Percentiles rank a stretch among this genome's conserved stretches.
These are phyloP conservation scores for Phlebopus sp. DNA, from an alignment of 1,284 basidiomycete genomes.

Conservation along the genomic window DNA sequence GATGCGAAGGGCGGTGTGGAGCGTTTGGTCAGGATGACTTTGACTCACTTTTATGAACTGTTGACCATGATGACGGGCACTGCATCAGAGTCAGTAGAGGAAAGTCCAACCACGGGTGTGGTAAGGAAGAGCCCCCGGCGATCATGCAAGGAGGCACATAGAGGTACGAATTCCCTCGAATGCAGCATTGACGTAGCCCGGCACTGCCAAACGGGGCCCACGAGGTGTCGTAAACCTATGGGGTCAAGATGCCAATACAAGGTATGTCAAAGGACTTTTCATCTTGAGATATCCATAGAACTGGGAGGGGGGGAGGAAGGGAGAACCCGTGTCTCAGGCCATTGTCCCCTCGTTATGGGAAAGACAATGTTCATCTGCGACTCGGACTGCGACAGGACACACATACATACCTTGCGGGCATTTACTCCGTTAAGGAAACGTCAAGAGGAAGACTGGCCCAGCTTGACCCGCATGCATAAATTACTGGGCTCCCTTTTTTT, in stretches of 20 bases:
- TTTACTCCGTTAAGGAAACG: constrained; percentile 19
- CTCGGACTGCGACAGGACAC: constrained; percentile 9
- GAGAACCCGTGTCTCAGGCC: constrained; percentile 17
- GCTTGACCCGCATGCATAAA: constrained; percentile 17
- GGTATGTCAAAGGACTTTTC: constrained; percentile 17
- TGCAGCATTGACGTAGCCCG: constrained; percentile 11
- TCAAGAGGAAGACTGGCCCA: constrained; percentile 4
- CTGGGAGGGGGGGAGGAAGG: constrained; percentile 4
- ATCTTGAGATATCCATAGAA: constrained; percentile 10
- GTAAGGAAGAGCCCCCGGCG: constrained; percentile 19
- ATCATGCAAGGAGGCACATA: constrained; percentile 12
- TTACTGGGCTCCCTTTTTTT: constrained; percentile 8
- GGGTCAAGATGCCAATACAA: constrained; percentile 9
- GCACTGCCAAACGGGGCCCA: constrained; percentile 10
- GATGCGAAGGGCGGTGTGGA: too few relatives aligned
- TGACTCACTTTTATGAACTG: too few relatives aligned
- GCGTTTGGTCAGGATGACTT: too few relatives aligned
- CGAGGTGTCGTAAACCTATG: constrained; percentile 15
- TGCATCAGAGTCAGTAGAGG: constrained; percentile 9
- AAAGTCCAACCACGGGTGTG: constrained; percentile 18
- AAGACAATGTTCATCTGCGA: constrained; percentile 23
- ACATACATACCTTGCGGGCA: constrained; percentile 19
- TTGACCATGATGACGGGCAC: constrained; percentile 18
- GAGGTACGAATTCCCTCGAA: constrained; percentile 9
- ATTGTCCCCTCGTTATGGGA: constrained; percentile 32